Conservation (phyloP, 176 grass and related monocot genomes). For the Cocos nucifera region DNA sequence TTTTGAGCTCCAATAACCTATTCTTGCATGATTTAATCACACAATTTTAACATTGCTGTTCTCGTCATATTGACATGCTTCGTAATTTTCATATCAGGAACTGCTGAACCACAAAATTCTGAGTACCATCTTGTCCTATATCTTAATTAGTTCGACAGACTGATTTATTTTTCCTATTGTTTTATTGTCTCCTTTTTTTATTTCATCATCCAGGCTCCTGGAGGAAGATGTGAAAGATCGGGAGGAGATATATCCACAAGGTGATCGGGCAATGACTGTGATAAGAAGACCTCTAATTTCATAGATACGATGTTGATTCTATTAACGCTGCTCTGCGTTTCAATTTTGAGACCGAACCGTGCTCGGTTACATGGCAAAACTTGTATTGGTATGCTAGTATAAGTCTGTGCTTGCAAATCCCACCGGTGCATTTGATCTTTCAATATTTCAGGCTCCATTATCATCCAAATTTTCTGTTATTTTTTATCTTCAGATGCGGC, state of each 20-base stretch:
- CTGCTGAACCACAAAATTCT: no score
- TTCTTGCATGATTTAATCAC: no score
- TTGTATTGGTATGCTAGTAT: constrained; percentile 80
- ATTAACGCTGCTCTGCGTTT: constrained; percentile 20
- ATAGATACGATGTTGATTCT: constrained; percentile 3
- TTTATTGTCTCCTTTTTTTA: no score
- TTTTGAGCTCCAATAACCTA: no score
- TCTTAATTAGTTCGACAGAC: no score
- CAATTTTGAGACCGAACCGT: constrained; percentile 73
- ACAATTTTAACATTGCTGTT: no score
- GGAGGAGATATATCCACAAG: constrained; percentile 99
- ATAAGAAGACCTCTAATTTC: no score
- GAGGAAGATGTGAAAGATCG: constrained; percentile 89
- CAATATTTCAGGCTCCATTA: not conserved
- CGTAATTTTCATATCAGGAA: no score
- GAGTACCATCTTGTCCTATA: no score
- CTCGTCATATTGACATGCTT: no score
- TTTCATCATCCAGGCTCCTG: constrained; percentile 52
- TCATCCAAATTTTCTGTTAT: not conserved
- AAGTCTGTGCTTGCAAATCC: not conserved
- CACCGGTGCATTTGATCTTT: not conserved
- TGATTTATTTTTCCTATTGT: no score
- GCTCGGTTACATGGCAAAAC: constrained; percentile 77
- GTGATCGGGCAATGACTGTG: constrained; percentile 47
- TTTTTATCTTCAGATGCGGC: no score